phyloP scores from a whole-genome alignment of 129 eudicot genomes.

The Rutidosis leptorrhynchoides region DNA sequence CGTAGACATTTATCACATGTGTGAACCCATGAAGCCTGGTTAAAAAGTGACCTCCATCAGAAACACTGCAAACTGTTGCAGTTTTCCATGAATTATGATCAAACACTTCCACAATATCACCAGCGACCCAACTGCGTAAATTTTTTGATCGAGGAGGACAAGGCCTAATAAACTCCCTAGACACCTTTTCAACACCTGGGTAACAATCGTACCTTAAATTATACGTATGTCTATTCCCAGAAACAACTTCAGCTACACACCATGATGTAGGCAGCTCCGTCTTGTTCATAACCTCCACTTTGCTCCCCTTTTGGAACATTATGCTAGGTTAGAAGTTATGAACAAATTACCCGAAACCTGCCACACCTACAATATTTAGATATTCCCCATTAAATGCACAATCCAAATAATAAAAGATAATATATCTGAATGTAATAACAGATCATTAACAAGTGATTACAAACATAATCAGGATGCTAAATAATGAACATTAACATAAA shows the following conservation, averaged over 20 bases:
- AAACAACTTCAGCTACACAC: conserved; percentile 53
- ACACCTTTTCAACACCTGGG: conserved; percentile 45
- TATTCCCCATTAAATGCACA: background rate
- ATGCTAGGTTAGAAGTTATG: conserved; percentile 33
- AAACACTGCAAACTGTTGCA: conserved; percentile 38
- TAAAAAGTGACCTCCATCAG: conserved; percentile 36
- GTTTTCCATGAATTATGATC: conserved; percentile 51
- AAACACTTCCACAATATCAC: conserved; percentile 62
- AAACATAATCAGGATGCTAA: background rate
- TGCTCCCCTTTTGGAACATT: conserved; percentile 58
- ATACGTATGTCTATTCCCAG: conserved; percentile 46
- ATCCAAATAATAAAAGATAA: background rate
- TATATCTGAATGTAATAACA: background rate
- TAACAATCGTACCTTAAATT: conserved; percentile 45
- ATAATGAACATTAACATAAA: no score
- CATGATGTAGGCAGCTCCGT: conserved; percentile 38
- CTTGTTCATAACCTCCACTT: conserved; percentile 67
- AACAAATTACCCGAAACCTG: conserved; percentile 37
- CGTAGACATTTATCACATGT: conserved; percentile 28
- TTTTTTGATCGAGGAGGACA: conserved; percentile 39
- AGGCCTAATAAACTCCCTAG: conserved; percentile 52
- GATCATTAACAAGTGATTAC: background rate
- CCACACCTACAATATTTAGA: conserved; percentile 29
- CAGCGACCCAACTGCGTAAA: conserved; percentile 38
- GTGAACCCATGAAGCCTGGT: conserved; percentile 37